phyloP scores from a whole-genome alignment of 176 grass and related monocot genomes.

The Thinopyrum elongatum region DNA sequence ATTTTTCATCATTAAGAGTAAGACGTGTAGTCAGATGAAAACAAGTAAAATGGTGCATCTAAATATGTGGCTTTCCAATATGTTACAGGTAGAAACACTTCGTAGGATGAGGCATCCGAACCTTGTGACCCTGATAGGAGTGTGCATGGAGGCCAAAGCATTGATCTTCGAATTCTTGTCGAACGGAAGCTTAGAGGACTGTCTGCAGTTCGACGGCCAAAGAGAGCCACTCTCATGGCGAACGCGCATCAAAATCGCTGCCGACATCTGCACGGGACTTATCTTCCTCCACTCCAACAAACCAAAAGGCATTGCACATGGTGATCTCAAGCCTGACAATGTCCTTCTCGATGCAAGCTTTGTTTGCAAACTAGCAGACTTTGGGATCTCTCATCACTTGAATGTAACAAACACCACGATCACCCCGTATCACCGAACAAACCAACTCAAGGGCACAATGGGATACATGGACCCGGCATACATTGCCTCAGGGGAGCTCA shows the following conservation, averaged over 20 bases:
- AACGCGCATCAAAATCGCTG: conserved; percentile 42
- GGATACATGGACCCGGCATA: conserved; percentile 74
- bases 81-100: conserved; percentile 54
- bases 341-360: conserved; percentile 48
- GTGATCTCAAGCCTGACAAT: conserved; percentile 74
- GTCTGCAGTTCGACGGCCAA: conserved; percentile 24
- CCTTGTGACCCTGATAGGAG: conserved; percentile 60
- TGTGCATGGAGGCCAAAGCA: conserved; percentile 50
- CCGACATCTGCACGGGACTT: conserved; percentile 57
- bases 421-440: conserved; percentile 51
- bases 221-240: conserved; percentile 42
- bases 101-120: conserved; percentile 62
- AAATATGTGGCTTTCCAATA: conserved; percentile 27
- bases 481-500: conserved; percentile 54
- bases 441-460: conserved; percentile 52
- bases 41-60: neutral
- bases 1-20: conserved; percentile 3
- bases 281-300: conserved; percentile 64
- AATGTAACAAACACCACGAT: conserved; percentile 44
- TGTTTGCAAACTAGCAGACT: conserved; percentile 55
- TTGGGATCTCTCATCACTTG: conserved; percentile 61
- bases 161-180: conserved; percentile 58
- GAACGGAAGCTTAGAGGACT: conserved; percentile 58
- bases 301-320: conserved; percentile 48
- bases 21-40: too few species aligned